phyloP scores from a whole-genome alignment of 495 filamentous ascomycete genomes.

The Patellaria atrata region DNA sequence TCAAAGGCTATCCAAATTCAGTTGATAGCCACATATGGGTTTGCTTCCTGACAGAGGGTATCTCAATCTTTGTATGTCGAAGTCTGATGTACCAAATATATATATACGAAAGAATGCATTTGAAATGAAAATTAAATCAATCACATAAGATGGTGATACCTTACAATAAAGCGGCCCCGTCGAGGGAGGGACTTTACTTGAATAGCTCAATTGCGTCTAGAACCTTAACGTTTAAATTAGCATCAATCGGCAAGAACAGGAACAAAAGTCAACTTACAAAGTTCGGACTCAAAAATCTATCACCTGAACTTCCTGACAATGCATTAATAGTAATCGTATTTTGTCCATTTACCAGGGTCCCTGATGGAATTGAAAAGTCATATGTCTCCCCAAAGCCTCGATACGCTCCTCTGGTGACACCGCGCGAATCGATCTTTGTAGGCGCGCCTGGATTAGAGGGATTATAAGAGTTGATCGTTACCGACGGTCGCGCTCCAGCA shows the following conservation, averaged over 20 bases:
- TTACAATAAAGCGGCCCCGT: too few species aligned
- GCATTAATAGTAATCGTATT: slow-evolving; percentile 52
- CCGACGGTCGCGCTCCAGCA: slow-evolving; percentile 36
- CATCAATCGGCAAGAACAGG: not conserved
- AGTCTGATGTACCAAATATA: too few species aligned
- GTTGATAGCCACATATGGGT: too few species aligned
- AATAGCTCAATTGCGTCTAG: slow-evolving; percentile 18
- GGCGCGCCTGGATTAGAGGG: slow-evolving; percentile 38
- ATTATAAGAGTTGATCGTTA: slow-evolving; percentile 37
- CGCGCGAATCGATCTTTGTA: slow-evolving; percentile 47
- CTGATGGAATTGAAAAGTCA: slow-evolving; percentile 38
- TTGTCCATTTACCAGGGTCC: slow-evolving; percentile 39
- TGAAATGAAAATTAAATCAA: too few species aligned
- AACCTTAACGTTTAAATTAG: not conserved
- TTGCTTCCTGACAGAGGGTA: too few species aligned
- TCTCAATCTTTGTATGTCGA: too few species aligned
- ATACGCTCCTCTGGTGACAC: slow-evolving; percentile 51
- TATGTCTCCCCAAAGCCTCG: slow-evolving; percentile 48
- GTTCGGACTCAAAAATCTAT: slow-evolving; percentile 42
- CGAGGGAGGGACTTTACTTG: too few species aligned
- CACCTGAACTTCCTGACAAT: slow-evolving; percentile 43
- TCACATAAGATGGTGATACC: too few species aligned
- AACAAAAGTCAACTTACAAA: slow-evolving; percentile 34
- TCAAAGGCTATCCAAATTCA: too few species aligned
- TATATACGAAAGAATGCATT: too few species aligned